Evolutionary conservation across 1,284 basidiomycete genomes (phyloP), one percentile per base, ranked within the genome.

Genomic region (Pyrrhoderma noxium): DNA sequence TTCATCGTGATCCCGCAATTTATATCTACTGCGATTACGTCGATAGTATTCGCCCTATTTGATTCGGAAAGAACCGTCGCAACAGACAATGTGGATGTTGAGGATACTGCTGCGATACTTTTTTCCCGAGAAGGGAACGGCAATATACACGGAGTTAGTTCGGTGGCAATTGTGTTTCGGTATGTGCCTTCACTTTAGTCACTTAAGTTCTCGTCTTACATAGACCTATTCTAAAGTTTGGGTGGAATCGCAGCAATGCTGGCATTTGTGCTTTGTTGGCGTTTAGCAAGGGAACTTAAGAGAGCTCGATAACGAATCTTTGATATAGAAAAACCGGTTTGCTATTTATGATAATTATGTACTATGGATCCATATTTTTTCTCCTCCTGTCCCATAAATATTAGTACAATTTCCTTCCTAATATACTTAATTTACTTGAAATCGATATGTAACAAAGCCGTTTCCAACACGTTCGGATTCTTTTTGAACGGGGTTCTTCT

Each of bases 1-100:
- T 93, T 89, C 64, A 74, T 95, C 57, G 93, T 95, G 49, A 70
- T 86, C 11, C 78, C 85, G 0, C 79, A 87, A 57, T 85, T 87
- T 62, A 69, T 88, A 27, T 77, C 85, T 45, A 83, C 80, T 0
- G 84, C 76, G 9, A 60, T 88, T 13, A 77, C 84, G 3, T 76
- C 83, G 7, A 65, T 86, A 44, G 70, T 86, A 36, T 86, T 87
- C 61, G 80, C 82, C 2, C 61, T 83, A 1, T 68, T 85, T 44
- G 85, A 89, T 54, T 75, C 77, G 1, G 61, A 68, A 19, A 77
- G 74, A 53, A 70, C 71, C n/a, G 71, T 69, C 8, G 55, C 75
- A 11, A 73, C 72, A 40, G 27, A 31, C 7, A 31, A 31, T 11
- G 27, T 5, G 5, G 11, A 31, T 64, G 64, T 1, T 63, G 67